These are phyloP conservation scores for Rubus idaeus DNA, from an alignment of 306 rosid genomes.

Conservation along the genomic window DNA sequence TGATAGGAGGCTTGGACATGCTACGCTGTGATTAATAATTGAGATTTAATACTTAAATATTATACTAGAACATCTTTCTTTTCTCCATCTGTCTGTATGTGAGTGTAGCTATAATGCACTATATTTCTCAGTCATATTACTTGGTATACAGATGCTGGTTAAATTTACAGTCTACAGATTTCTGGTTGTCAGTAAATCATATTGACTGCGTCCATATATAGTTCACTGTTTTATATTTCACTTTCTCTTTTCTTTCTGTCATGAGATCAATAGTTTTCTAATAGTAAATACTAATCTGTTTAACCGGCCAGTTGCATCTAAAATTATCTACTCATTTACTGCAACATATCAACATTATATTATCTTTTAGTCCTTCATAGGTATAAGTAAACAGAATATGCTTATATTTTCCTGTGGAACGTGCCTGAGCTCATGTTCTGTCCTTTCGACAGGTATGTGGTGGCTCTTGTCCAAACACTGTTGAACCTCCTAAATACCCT, in stretches of 20 bases:
- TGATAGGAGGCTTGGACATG: background rate
- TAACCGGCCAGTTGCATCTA: background rate
- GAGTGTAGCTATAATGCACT: background rate
- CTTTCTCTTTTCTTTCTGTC: too few species aligned
- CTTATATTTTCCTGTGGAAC: background rate
- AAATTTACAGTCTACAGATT: background rate
- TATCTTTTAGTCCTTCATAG: background rate
- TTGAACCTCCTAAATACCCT: conserved; percentile 85
- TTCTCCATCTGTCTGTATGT: background rate
- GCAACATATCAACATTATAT: background rate
- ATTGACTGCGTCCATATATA: background rate
- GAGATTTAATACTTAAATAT: background rate
- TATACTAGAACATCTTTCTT: background rate
- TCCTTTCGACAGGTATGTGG: conserved; percentile 54
- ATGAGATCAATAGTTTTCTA: background rate
- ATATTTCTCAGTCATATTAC: background rate
- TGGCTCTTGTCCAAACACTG: conserved; percentile 48
- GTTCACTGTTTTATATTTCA: background rate
- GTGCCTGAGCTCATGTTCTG: conserved; percentile 23
- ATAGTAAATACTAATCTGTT: background rate
- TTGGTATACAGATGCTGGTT: background rate
- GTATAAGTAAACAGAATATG: too few species aligned
- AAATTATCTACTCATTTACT: background rate
- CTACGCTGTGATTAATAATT: background rate
- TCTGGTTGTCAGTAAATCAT: background rate